Base-by-base conservation (phyloP, 169 alveolate species). In the Eimeria brunetti region DNA sequence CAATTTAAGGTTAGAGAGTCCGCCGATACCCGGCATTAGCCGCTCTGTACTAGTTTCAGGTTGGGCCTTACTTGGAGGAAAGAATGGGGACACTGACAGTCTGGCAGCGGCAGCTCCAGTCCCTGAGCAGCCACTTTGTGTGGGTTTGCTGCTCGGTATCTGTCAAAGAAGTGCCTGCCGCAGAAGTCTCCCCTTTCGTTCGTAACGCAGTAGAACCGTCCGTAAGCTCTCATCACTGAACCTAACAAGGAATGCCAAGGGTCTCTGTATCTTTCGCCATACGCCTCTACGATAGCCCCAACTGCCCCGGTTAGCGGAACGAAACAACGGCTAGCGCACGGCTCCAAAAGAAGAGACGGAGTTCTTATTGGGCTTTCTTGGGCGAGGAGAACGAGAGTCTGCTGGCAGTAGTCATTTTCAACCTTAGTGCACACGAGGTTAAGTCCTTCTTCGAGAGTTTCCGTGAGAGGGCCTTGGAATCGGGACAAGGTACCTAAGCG, bases 271-370 rank as follows among this genome's bases (percentile, higher is more conserved):
- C 95, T 62, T 56, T 94, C 95, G 7, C 97, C 97, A 81, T 88
- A 93, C 56, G 92, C 94, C 67, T 96, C 97, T 38, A 96, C 89
- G 46, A 95, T 94, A 16, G 96, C 76, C 18, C 97, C 97, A n/a
- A 96, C 91, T 9, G 91, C 86, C 11, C 97, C 97, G 7, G 97
- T 96, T 2, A 96, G 88, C 33, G 96, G 97, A 14, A 96, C 96
- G 62, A 96, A 96, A 53, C 97, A 96, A 56, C 94, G 97, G 64
- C 97, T 96, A 46, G 96, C 93, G 89, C 97, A 96, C 27, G 97
- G 97, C 81, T 95, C 96, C 46, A 95, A 38, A 27, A 96, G 88
- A 14, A 96, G 95, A 14, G 97, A 75, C 49, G 96, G 96, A 53
- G 96, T 95, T 75, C 95, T 85, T 36, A 96, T 93, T 8, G 97